phyloP scores from a whole-genome alignment of 345 rosid species.

The Salix suchowensis region DNA sequence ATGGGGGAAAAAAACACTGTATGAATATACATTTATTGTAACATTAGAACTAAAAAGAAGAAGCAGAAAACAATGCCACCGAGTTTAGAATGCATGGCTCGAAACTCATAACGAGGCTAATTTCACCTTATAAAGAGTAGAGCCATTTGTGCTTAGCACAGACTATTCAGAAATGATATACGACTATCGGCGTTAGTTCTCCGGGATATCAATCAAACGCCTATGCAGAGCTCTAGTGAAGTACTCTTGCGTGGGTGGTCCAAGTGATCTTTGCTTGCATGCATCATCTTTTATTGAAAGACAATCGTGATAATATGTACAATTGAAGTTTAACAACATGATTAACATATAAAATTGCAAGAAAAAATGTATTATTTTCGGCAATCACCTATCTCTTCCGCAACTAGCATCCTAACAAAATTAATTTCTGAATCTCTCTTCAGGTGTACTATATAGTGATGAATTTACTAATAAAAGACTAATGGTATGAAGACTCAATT shows the following conservation, averaged over 20 bases:
- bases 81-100: background rate
- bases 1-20: background rate
- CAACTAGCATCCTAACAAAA: background rate
- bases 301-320: background rate
- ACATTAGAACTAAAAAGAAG: background rate
- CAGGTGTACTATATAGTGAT: background rate
- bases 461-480: background rate
- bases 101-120: background rate
- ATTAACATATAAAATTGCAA: background rate
- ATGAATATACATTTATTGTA: background rate
- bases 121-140: background rate
- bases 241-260: background rate
- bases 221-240: background rate
- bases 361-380: background rate
- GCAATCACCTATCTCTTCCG: background rate
- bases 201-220: background rate
- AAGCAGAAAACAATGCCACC: no score
- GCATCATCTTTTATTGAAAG: background rate
- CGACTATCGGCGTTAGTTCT: no score
- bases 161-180: no score
- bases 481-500: background rate
- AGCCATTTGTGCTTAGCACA: background rate
- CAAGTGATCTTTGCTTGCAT: background rate
- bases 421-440: background rate
- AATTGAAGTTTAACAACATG: background rate